Base-by-base conservation (phyloP, 164 flowering plant genomes). In the Kingdonia uniflora region DNA sequence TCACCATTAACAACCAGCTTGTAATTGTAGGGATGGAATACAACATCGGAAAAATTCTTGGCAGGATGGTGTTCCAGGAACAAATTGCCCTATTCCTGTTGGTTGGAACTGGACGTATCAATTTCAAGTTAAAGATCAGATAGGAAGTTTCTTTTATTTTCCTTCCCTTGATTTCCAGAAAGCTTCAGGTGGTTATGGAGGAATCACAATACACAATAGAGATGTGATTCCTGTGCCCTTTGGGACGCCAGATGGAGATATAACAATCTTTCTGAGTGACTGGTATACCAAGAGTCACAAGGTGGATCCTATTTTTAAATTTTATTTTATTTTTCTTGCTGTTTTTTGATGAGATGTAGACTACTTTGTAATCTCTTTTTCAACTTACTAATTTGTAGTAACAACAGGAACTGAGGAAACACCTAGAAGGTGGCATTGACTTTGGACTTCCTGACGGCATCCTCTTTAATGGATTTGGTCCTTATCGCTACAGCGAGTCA, bases 141-240 rank as follows among this genome's bases (percentile, higher is more conserved):
- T 91, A 40, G 98, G 98, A 53, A 85, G 96, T 61, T 91, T 87
- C 79, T 87, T 75, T 67, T 91, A 91, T 68, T 87, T 84, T 67
- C 95, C 98, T 61, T 83, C 96, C 37, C 59, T 78, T 3, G 62
- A 68, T 45, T 81, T 87, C 65, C 98, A 87, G 38, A 74, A 80
- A 76, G 98, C 98, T 59, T 66, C 89, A 4, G 98, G 98, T 55
- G 98, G 98, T 38, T 91, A 70, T 73, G 98, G 98, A 29, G 98
- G 90, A 53, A 80, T 91, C 49, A 73, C 70, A 15, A 65, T 91
- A 43, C 83, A 85, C 73, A 87, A 91, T 57, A 71, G 96, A 70
- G 76, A 62, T 3, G 80, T 87, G 51, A 87, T 91, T 63, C 80
- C 96, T n/a, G 58, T 91, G 19, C 98, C 98, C 16, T 91, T 87